Evolutionary conservation across 139 green algal genomes (phyloP), one percentile per base, ranked within the genome.

Genomic region (Monoraphidium neglectum): DNA sequence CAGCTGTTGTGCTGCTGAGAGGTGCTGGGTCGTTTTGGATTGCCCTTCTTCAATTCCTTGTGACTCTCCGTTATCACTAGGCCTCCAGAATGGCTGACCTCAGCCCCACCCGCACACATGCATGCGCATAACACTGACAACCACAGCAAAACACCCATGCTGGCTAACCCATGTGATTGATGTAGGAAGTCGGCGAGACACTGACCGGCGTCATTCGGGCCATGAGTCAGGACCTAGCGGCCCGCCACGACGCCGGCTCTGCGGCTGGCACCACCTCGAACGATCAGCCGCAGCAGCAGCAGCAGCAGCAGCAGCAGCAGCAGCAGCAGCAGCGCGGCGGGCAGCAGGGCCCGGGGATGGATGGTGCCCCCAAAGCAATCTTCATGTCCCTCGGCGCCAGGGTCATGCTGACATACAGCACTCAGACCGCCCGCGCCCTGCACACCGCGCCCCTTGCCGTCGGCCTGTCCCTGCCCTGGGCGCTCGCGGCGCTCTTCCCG

Each of bases 401-500:
- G 3, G 32, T 61, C 28, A 80, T 80, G 74, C 6, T 80, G 2
- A 69, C 65, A 0, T 80, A 80, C 38, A 59, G 37, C 65, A 46
- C 12, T 12, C 51, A 23, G 8, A 38, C 51, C 24, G 74, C 74
- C 30, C 35, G 13, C 6, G 12, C 37, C n/a, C 53, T 80, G 74
- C 74, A 80, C 65, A 61, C 63, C 15, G 30, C 62, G 62, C 73
- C 73, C 4, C 36, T 72, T 4, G 47, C 71, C 4, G 2, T 79
- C 30, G 47, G 33, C 16, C 23, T 72, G 47, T 46, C 73, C 10
- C 60, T 47, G 33, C 73, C 73, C 3, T 13, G 2, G 24, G 37
- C 60, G 15, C 73, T 79, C 0, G 36, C 37, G 46, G 43, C 71
- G 2, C 33, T 72, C 30, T 2, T n/a, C 1, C 72, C 72, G 6